Conservation (phyloP, 2,329 filamentous ascomycete species). For the Ophiosphaerella herpotricha region DNA sequence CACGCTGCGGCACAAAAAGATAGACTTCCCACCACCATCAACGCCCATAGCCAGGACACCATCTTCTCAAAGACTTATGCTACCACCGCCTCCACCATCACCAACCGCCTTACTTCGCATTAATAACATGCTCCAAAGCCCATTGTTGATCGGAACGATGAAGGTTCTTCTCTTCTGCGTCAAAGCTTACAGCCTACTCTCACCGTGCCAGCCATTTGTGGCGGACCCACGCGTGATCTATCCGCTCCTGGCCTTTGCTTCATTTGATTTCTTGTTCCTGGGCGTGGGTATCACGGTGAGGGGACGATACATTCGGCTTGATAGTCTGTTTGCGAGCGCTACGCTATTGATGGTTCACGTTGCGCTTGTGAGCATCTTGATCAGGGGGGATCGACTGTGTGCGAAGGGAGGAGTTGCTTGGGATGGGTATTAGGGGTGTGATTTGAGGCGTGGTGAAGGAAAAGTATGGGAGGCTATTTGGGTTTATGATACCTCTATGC, state of each 20-base stretch:
- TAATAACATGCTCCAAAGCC: slow-evolving; percentile 29
- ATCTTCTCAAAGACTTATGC: slow-evolving; percentile 36
- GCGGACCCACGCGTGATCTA: slow-evolving; percentile 68
- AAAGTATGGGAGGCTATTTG: background rate
- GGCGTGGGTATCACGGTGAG: slow-evolving; percentile 17
- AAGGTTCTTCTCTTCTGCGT: slow-evolving; percentile 68
- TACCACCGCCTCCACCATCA: slow-evolving; percentile 40
- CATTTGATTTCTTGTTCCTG: slow-evolving; percentile 60
- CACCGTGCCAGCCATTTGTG: slow-evolving; percentile 73
- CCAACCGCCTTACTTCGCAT: slow-evolving; percentile 5
- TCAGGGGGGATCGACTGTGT: slow-evolving; percentile 37
- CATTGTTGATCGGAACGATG: slow-evolving; percentile 40
- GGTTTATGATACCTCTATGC: slow-evolving; percentile 12
- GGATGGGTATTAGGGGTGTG: slow-evolving; percentile 12
- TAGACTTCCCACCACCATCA: slow-evolving; percentile 28
- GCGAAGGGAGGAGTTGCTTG: slow-evolving; percentile 31
- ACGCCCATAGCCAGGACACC: slow-evolving; percentile 20
- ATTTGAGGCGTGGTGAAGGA: background rate
- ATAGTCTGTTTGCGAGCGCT: slow-evolving; percentile 47
- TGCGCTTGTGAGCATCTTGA: slow-evolving; percentile 47
- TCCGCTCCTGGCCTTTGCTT: slow-evolving; percentile 70
- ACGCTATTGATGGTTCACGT: slow-evolving; percentile 55
- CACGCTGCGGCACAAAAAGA: slow-evolving; percentile 34
- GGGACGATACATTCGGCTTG: slow-evolving; percentile 26
- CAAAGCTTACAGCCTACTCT: slow-evolving; percentile 69